Evolutionary conservation across 2,329 filamentous ascomycete genomes (phyloP), one percentile per base, ranked within the genome.

Genomic region (Pseudogymnoascus sp.): DNA sequence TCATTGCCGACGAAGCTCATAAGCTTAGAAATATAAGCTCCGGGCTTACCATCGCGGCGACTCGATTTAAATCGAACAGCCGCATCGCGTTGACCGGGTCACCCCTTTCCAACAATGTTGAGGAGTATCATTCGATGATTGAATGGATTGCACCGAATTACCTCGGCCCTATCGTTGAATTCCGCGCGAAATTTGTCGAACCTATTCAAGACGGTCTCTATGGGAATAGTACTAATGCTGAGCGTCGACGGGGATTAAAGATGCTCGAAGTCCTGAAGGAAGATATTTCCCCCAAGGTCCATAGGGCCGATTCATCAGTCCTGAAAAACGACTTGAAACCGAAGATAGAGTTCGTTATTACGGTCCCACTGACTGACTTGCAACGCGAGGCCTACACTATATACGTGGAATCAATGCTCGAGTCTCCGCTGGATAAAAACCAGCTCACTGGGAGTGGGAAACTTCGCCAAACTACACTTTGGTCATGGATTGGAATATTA

Each of bases 1-100:
- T 96, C 21, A 77, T 97, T 60, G 90, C 88, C 0, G 93, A 97
- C 70, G 93, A 97, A 74, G 92, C 91, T 0, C 93, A 97, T 71
- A 78, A 75, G 21, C 76, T 96, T 72, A 96, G 95, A 74, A 92
- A 91, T 66, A 74, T 78, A 0, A 72, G 71, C 0, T 79, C 86
- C 0, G 75, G 79, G 19, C 76, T 88, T 35, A 78, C 85, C 46
- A 67, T 74, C 38, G 79, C 83, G 5, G 83, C 87, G 19, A 77
- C 77, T 1, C 73, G 77, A 10, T 88, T 97, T 71, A 79, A 73
- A 65, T 89, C 91, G 0, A 83, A 78, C 62, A 87, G 82, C 65
- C 86, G 92, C 10, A 89, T 97, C 67, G 93, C 91, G 5, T 79
- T 97, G 65, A 96, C 92, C 0, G 93, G 92, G 0, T 93, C 92